These are phyloP conservation scores for Suillus subalutaceus DNA, from an alignment of 768 basidiomycete genomes.

Conservation along the genomic window DNA sequence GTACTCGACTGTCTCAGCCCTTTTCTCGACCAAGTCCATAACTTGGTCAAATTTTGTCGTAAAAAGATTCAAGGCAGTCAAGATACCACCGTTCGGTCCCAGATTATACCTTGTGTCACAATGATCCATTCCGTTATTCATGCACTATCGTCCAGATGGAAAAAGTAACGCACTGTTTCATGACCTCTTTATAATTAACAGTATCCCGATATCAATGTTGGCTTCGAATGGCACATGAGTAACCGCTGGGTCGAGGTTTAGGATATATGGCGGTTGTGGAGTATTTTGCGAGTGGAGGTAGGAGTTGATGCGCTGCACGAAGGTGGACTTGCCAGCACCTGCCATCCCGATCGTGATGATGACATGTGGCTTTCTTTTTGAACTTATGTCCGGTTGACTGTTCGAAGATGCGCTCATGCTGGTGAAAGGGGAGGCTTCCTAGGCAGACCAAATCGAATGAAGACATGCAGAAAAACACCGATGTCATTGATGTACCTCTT, in stretches of 20 bases:
- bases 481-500: too few relatives aligned
- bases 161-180: conserved; percentile 89
- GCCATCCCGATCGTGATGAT: conserved; percentile 97
- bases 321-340: conserved; percentile 96
- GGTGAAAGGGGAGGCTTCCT: not conserved
- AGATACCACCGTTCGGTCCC: conserved; percentile 96
- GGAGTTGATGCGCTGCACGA: conserved; percentile 93
- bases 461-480: not conserved
- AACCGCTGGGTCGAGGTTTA: conserved; percentile 98
- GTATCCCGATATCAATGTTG: conserved; percentile 99
- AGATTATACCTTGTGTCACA: conserved; percentile 80
- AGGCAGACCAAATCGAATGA: not conserved
- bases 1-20: conserved; percentile 87
- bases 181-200: conserved; percentile 95
- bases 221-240: conserved; percentile 89
- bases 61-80: conserved; percentile 96
- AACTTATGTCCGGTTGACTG: conserved; percentile 5
- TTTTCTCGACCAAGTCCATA: conserved; percentile 85
- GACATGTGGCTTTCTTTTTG: conserved; percentile 63
- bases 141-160: conserved; percentile 19
- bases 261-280: conserved; percentile 83
- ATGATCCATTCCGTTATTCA: conserved; percentile 21
- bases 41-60: conserved; percentile 99
- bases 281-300: conserved; percentile 75
- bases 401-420: conserved; percentile 27